These are phyloP conservation scores for Aspergillus viridinutans DNA, from an alignment of 2,329 filamentous ascomycete species.

Conservation along the genomic window DNA sequence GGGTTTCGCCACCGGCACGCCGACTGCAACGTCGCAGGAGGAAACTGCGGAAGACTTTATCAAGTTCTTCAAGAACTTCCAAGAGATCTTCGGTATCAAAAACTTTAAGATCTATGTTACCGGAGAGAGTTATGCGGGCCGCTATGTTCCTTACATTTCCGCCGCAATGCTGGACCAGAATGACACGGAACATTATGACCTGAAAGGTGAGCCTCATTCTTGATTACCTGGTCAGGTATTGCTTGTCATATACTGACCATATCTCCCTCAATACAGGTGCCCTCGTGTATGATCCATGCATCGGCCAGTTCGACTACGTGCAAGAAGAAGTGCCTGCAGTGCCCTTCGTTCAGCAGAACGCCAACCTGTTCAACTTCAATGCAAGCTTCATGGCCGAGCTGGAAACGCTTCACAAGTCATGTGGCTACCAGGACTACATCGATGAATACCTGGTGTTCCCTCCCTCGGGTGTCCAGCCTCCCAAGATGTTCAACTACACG, in stretches of 20 bases:
- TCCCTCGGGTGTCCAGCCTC: slow-evolving; percentile 50
- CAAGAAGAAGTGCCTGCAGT: slow-evolving; percentile 35
- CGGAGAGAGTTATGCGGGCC: slow-evolving; percentile 69
- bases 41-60: slow-evolving; percentile 68
- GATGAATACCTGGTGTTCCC: slow-evolving; percentile 54
- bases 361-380: slow-evolving; percentile 45
- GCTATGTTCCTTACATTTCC: slow-evolving; percentile 68
- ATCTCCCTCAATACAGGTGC: slow-evolving; percentile 31
- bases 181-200: slow-evolving; percentile 63
- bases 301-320: slow-evolving; percentile 38
- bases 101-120: slow-evolving; percentile 69
- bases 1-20: slow-evolving; percentile 63
- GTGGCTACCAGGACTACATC: slow-evolving; percentile 45
- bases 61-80: slow-evolving; percentile 75
- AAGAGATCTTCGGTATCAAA: slow-evolving; percentile 64
- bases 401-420: slow-evolving; percentile 38
- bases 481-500: slow-evolving; percentile 48
- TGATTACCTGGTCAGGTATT: neutral
- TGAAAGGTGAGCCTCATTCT: slow-evolving; percentile 49
- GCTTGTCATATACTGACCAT: neutral
- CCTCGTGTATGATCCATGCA: slow-evolving; percentile 68
- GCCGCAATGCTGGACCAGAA: slow-evolving; percentile 68
- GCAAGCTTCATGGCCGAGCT: slow-evolving; percentile 39
- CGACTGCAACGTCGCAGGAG: slow-evolving; percentile 62
- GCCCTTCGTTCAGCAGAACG: slow-evolving; percentile 41